Percentiles rank a stretch among this genome's conserved stretches.
Conservation (phyloP, 257 asterid genomes). For the Jacaranda mimosifolia region DNA sequence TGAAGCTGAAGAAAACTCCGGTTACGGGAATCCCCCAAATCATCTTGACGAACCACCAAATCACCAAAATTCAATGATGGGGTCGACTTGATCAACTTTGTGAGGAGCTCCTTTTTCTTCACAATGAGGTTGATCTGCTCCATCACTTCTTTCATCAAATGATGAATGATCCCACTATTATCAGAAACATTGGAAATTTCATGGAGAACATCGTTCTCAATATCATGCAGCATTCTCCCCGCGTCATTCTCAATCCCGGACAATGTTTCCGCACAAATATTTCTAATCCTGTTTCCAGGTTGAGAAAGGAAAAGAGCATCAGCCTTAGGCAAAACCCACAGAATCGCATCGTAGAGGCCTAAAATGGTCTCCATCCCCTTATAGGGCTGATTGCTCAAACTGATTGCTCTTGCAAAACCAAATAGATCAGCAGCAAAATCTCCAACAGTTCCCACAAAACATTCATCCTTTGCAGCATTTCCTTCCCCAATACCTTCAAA, state of each 20-base stretch:
- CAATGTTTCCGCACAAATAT: not conserved
- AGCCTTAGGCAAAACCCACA: conserved; percentile 35
- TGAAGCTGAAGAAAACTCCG: conserved; percentile 41
- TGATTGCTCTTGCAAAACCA: conserved; percentile 42
- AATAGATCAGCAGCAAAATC: conserved; percentile 41
- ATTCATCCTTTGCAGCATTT: conserved; percentile 31
- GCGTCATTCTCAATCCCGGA: conserved; percentile 42
- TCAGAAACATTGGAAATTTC: conserved; percentile 26
- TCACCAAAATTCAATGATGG: conserved; percentile 38
- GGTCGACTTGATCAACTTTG: conserved; percentile 40
- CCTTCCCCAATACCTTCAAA: conserved; percentile 29
- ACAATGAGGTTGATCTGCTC: conserved; percentile 39
- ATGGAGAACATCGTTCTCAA: conserved; percentile 29
- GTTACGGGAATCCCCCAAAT: conserved; percentile 9
- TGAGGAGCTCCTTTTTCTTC: conserved; percentile 33
- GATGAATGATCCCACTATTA: conserved; percentile 41
- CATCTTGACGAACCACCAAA: conserved; percentile 18
- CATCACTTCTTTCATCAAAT: conserved; percentile 37
- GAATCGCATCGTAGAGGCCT: conserved; percentile 38
- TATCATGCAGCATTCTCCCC: conserved; percentile 43
- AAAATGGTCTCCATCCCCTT: conserved; percentile 43
- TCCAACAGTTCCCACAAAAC: conserved; percentile 53
- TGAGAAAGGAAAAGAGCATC: conserved; percentile 36
- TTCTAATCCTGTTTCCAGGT: conserved; percentile 35
- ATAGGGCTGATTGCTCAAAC: conserved; percentile 36